Evolutionary conservation across 345 rosid genomes (phyloP).

Genomic region (Salix dunnii): DNA sequence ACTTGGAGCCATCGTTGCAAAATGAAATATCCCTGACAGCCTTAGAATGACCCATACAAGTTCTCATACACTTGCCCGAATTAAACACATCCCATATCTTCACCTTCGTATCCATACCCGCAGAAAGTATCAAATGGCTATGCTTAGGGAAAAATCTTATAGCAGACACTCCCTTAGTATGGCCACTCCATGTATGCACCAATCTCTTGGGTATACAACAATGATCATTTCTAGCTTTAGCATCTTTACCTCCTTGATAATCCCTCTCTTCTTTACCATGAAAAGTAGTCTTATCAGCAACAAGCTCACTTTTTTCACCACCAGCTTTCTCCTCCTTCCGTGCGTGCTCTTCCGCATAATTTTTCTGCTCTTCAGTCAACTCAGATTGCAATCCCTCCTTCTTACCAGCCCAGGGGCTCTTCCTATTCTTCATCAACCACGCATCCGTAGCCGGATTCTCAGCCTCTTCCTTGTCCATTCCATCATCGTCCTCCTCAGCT

Average conservation of each 20-base stretch:
- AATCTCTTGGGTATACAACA: slow-evolving; percentile 44
- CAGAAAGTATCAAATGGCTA: slow-evolving; percentile 98
- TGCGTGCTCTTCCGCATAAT: slow-evolving; percentile 90
- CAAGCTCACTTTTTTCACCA: slow-evolving; percentile 74
- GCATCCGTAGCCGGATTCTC: slow-evolving; percentile 77
- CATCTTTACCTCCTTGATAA: slow-evolving; percentile 93
- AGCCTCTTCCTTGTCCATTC: slow-evolving; percentile 42
- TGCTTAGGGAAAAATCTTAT: slow-evolving; percentile 88
- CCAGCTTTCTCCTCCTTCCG: slow-evolving; percentile 82
- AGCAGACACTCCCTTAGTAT: slow-evolving; percentile 35
- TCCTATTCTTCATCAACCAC: slow-evolving; percentile 80
- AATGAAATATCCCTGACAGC: slow-evolving; percentile 94
- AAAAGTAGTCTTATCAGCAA: slow-evolving; percentile 77
- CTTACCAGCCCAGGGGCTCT: slow-evolving; percentile 96
- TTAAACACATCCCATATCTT: slow-evolving; percentile 99
- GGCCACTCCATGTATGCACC: slow-evolving; percentile 30
- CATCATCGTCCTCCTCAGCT: slow-evolving; percentile 31
- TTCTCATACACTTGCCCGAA: slow-evolving; percentile 96
- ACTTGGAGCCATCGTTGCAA: slow-evolving; percentile 91
- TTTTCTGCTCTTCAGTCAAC: slow-evolving; percentile 94
- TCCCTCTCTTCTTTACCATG: slow-evolving; percentile 96
- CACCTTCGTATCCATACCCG: slow-evolving; percentile 93
- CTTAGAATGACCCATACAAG: slow-evolving; percentile 95
- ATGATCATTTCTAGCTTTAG: slow-evolving; percentile 86
- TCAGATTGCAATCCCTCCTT: slow-evolving; percentile 76